Base-by-base conservation (phyloP, 2,329 filamentous ascomycete genomes). In the Leptographium flavum region DNA sequence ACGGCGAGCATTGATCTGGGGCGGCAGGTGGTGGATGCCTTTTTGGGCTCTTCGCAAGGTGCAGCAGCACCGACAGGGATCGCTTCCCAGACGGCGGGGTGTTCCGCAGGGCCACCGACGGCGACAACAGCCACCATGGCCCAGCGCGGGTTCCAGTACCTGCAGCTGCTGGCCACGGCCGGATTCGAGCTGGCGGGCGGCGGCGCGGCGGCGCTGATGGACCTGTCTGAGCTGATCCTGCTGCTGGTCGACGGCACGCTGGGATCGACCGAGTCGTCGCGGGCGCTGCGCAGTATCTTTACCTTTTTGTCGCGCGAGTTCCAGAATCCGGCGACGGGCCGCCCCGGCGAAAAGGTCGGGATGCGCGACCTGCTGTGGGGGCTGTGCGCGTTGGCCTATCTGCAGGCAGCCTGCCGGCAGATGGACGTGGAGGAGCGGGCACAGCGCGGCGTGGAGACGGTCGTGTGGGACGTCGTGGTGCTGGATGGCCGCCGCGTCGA, bases 391-490 rank as follows among this genome's bases (percentile, higher is more conserved):
- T 60, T 83, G 46, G 75, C 76, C 5, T 76, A 79, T 47, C 60
- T 82, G 21, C 79, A 81, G 54, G 65, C 68, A 44, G 69, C 67
- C 55, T 79, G 74, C 48, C 67, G 66, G 43, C 70, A 65, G 37
- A 62, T 68, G 28, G 64, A 69, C 7, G 68, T 72, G 19, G 67
- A 71, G 40, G 72, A 78, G 51, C 59, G 57, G 7, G 61, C 63
- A 22, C 62, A 66, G 1, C 60, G 68, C 8, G 63, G 63, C 11
- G 64, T 66, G 17, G 74, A 79, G 46, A 73, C 80, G 49, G 60
- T 75, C 2, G 64, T 83, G 9, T 82, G 79, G 78, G 79, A 83
- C 53, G 71, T 81, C 3, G 75, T 82, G 8, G 73, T 82, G 0
- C 61, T 80, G 15, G 69, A 73, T 53, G 74, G 74, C 9, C 65